Base-by-base conservation (phyloP, 371 early-diverging fungal species). In the Mucor mucedo region DNA sequence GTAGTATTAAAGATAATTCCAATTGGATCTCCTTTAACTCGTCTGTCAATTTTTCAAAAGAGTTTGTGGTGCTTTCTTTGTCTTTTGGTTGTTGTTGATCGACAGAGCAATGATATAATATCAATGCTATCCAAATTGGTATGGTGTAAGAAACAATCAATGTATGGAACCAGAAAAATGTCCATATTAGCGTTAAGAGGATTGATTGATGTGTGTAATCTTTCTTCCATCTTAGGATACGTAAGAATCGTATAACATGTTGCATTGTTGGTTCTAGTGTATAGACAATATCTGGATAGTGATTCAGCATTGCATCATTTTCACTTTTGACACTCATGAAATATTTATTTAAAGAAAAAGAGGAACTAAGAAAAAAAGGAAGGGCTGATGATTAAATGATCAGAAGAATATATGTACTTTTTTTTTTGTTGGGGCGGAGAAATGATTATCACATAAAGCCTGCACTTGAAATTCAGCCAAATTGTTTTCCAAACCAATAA, bases 261-360 rank as follows among this genome's bases (percentile, higher is more conserved):
- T 52, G 35, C 7, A 64, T 58, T 16, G 49, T 14, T 5, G 58
- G 63, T 27, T 56, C 57, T 2, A 63, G 27, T 8, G 49, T 42
- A 21, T 63, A 63, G 0, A 63, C 63, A 50, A 63, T 50, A 29
- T 63, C 63, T 5, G 63, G 58, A 13, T 64, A 64, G 1, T 52
- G 14, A 52, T n/a, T 16, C 32, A n/a, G 8, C 32, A 29, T 52
- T 52, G 44, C 29, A 21, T 53, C 44, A 60, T 44, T 41, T 42
- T 52, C 45, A 29, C 41, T 50, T 21, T 59, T 27, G 14, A 41
- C 29, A 50, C 60, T 59, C 60, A 59, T 59, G 39, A n/a, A 59
- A 35, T 21, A 21, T 21, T 21, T 21, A 21, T 21, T 21, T 21
- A 29, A 29, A 30, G n/a, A 30, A 10, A 29, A 59, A 59, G 27